Evolutionary conservation across 306 rosid genomes (phyloP).

Genomic region (Aeschynomene evenia): DNA sequence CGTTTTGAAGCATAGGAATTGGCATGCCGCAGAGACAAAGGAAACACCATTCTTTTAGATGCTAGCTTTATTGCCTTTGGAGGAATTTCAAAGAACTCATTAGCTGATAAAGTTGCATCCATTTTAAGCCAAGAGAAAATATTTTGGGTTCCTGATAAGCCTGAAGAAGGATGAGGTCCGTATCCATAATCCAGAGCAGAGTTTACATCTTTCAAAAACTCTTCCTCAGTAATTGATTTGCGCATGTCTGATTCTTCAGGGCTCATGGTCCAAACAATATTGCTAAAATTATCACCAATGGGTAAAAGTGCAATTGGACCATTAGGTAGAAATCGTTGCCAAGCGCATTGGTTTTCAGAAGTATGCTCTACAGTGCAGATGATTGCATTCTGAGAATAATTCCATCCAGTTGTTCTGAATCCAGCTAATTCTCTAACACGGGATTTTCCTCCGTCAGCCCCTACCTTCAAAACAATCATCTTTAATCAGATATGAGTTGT

Average conservation of each 20-base stretch:
- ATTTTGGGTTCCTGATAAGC: slow-evolving; percentile 43
- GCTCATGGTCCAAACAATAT: slow-evolving; percentile 95
- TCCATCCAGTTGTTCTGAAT: slow-evolving; percentile 88
- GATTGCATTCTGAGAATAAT: slow-evolving; percentile 86
- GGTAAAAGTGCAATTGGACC: slow-evolving; percentile 96
- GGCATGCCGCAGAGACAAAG: slow-evolving; percentile 79
- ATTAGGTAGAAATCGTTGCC: slow-evolving; percentile 92
- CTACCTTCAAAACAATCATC: slow-evolving; percentile 61
- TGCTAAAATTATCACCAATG: slow-evolving; percentile 77
- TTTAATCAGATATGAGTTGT: slow-evolving; percentile 13
- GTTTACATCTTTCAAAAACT: slow-evolving; percentile 64
- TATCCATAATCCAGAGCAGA: slow-evolving; percentile 71
- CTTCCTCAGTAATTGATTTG: slow-evolving; percentile 54
- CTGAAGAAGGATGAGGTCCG: slow-evolving; percentile 71
- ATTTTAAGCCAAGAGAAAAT: slow-evolving; percentile 72
- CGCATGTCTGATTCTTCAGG: slow-evolving; percentile 65
- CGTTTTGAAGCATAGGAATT: slow-evolving; percentile 66
- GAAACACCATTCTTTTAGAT: slow-evolving; percentile 77
- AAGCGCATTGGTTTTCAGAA: slow-evolving; percentile 66
- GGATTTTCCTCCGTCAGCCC: slow-evolving; percentile 94
- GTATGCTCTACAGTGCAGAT: slow-evolving; percentile 85
- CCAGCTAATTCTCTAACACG: slow-evolving; percentile 81
- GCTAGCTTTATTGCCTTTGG: slow-evolving; percentile 72
- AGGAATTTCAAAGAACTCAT: slow-evolving; percentile 70
- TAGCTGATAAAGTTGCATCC: slow-evolving; percentile 44